A percentile compares a stretch with the other conserved stretches of the same genome.
Conservation (phyloP, 352 stramenopile species). For the Phytophthora europaea region DNA sequence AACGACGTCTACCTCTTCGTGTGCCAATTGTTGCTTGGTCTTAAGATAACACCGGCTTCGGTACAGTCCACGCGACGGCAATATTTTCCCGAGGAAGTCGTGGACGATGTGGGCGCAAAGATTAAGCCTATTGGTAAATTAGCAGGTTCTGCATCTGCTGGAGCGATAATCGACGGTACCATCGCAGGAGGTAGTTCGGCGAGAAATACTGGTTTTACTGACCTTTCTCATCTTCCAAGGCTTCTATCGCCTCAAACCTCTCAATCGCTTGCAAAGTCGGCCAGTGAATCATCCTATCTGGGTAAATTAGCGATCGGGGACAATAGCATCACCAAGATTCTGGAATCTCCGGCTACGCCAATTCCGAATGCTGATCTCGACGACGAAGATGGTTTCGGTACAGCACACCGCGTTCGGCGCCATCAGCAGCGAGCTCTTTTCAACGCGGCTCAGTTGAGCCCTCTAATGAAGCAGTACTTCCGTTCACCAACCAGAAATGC, state of each 20-base stretch:
- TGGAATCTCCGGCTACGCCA: constrained; percentile 26
- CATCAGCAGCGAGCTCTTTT: constrained; percentile 81
- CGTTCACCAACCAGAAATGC: constrained; percentile 61
- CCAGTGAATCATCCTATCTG: constrained; percentile 65
- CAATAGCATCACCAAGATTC: constrained; percentile 72
- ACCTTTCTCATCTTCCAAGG: constrained; percentile 34
- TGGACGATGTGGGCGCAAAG: constrained; percentile 62
- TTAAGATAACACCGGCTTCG: constrained; percentile 72
- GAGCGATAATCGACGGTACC: constrained; percentile 14
- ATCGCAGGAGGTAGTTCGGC: constrained; percentile 8
- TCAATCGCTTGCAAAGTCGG: constrained; percentile 45
- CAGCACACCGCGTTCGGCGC: constrained; percentile 41
- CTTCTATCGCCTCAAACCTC: constrained; percentile 42
- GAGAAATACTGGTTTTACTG: constrained; percentile 22
- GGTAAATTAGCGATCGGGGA: constrained; percentile 57
- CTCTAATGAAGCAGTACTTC: constrained; percentile 84
- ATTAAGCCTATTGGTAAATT: constrained; percentile 45
- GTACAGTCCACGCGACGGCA: constrained; percentile 77
- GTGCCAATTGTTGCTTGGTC: constrained; percentile 72
- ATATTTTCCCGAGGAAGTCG: constrained; percentile 80
- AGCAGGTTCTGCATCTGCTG: constrained; percentile 14
- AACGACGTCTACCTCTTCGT: constrained; percentile 82
- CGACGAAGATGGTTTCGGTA: constrained; percentile 18
- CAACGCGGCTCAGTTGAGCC: constrained; percentile 84
- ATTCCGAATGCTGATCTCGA: constrained; percentile 19